Percentiles rank a stretch among this genome's conserved stretches.
These are phyloP conservation scores for Chrysanthemum lavandulifolium DNA, from an alignment of 129 eudicot species.

Conservation along the genomic window DNA sequence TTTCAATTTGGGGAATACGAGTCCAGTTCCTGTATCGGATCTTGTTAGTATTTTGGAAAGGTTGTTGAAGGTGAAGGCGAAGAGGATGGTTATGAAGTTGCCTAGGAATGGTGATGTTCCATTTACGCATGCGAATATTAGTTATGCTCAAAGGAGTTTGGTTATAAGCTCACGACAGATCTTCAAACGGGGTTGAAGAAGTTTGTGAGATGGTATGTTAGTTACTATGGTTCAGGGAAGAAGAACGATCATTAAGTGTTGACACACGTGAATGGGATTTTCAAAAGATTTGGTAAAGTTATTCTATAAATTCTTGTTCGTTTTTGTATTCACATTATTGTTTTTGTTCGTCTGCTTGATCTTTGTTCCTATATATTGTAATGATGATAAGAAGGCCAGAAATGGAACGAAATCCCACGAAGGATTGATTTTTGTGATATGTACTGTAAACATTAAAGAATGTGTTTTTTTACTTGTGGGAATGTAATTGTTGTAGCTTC, in stretches of 20 bases:
- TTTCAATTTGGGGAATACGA: constrained; percentile 81
- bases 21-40: constrained; percentile 75
- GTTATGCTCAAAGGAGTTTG: constrained; percentile 73
- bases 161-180: constrained; percentile 84
- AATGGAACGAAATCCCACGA: constrained; percentile 33
- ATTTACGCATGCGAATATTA: constrained; percentile 82
- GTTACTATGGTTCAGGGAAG: constrained; percentile 69
- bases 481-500: constrained; percentile 54
- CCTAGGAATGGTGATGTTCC: constrained; percentile 89
- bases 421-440: constrained; percentile 44
- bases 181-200: constrained; percentile 88
- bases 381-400: constrained; percentile 41
- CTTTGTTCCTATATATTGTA: constrained; percentile 47
- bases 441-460: constrained; percentile 46
- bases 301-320: constrained; percentile 50
- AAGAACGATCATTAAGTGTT: constrained; percentile 57
- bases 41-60: constrained; percentile 83
- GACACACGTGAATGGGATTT: constrained; percentile 13
- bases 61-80: constrained; percentile 74
- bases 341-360: constrained; percentile 34
- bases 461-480: constrained; percentile 29
- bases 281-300: constrained; percentile 32
- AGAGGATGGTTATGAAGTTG: constrained; percentile 55
- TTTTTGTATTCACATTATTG: constrained; percentile 52
- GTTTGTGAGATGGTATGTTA: constrained; percentile 78